These are phyloP conservation scores for Neofusicoccum ribis DNA, from an alignment of 2,329 filamentous ascomycete genomes.

Conservation along the genomic window DNA sequence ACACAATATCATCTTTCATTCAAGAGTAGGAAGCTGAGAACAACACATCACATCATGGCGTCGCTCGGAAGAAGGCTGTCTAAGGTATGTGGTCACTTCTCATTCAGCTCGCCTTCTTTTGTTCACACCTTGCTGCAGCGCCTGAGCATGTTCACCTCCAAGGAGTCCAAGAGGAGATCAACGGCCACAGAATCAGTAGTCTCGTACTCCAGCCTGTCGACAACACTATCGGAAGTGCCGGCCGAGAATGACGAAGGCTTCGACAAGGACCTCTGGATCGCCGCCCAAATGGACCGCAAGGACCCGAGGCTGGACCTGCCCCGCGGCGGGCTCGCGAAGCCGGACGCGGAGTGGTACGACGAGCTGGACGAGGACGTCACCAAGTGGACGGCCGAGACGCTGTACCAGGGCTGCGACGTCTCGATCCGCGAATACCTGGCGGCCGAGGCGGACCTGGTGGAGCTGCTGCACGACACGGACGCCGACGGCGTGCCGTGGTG, in stretches of 20 bases:
- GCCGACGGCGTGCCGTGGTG: conserved; percentile 9
- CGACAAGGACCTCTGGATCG: conserved; percentile 13
- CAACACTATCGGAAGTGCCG: conserved; percentile 1
- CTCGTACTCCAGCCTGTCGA: conserved; percentile 8
- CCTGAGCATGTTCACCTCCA: not conserved
- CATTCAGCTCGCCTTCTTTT: not conserved
- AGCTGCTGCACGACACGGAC: conserved; percentile 11
- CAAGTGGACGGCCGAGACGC: not conserved
- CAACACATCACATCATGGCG: not conserved
- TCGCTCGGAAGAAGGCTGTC: conserved; percentile 2
- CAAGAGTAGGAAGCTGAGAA: not conserved
- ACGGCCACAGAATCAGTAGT: not conserved
- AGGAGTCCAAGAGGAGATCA: not conserved
- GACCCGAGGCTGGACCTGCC: not conserved
- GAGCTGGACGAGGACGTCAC: conserved; percentile 3
- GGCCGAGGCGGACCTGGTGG: conserved; percentile 12
- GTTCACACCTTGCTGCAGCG: not conserved
- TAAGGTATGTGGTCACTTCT: not conserved
- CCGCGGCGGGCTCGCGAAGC: conserved; percentile 10
- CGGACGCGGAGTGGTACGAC: conserved; percentile 4
- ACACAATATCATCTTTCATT: not conserved
- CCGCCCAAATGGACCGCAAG: conserved; percentile 1
- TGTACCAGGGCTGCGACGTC: conserved; percentile 7
- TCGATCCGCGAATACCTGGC: conserved; percentile 9
- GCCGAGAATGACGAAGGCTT: conserved; percentile 7